These are phyloP conservation scores for Bolboschoenoplectus hybrid DNA, from an alignment of 202 grass and related monocot genomes.

Conservation along the genomic window DNA sequence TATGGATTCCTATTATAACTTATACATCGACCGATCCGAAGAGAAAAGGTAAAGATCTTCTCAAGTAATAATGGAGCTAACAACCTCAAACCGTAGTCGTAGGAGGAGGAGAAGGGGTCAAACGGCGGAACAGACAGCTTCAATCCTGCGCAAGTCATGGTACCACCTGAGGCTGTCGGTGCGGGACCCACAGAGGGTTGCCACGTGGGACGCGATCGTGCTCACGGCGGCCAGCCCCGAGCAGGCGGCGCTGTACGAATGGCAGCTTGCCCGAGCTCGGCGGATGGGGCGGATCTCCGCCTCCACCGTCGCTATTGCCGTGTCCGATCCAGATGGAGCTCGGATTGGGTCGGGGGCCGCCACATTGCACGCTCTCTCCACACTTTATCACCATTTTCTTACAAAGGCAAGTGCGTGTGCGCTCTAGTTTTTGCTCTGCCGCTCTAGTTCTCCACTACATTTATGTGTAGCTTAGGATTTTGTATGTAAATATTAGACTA, in stretches of 20 bases:
- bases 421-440: background rate
- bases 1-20: background rate
- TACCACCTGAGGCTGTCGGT: conserved; percentile 77
- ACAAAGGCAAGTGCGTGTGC: conserved; percentile 31
- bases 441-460: background rate
- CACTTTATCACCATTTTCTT: conserved; percentile 58
- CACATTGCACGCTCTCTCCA: conserved; percentile 70
- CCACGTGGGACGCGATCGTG: conserved; percentile 81
- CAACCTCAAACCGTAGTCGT: background rate
- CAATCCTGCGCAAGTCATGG: conserved; percentile 81
- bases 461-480: background rate
- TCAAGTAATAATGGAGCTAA: background rate
- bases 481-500: background rate
- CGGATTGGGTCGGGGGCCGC: conserved; percentile 92
- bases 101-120: conserved; percentile 36
- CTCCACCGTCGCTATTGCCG: conserved; percentile 63
- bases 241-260: conserved; percentile 78
- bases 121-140: conserved; percentile 60
- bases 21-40: background rate
- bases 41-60: background rate
- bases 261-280: conserved; percentile 62
- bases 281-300: conserved; percentile 66
- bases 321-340: conserved; percentile 74
- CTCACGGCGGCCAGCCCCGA: conserved; percentile 91
- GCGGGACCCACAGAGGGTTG: conserved; percentile 68